These are phyloP conservation scores for Cucurbita maxima DNA, from an alignment of 306 rosid genomes.

Conservation along the genomic window DNA sequence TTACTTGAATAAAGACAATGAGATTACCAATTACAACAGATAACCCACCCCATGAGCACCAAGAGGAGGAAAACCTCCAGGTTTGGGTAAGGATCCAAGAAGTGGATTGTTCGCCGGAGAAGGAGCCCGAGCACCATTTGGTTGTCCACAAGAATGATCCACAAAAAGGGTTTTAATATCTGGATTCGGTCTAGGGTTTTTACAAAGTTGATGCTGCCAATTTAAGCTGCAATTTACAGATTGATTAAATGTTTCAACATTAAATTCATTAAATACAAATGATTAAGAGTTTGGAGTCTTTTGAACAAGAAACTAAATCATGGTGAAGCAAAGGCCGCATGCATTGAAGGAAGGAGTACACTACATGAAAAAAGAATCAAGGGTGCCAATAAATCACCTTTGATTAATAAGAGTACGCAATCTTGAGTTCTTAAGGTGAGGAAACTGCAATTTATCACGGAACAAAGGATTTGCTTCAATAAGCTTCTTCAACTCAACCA, in stretches of 20 bases:
- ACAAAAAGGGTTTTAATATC: slow-evolving; percentile 97
- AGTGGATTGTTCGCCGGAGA: slow-evolving; percentile 89
- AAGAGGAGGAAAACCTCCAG: slow-evolving; percentile 88
- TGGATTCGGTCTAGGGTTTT: slow-evolving; percentile 95
- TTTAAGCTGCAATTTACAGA: slow-evolving; percentile 58
- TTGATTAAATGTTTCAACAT: slow-evolving; percentile 5
- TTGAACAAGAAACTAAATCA: neutral
- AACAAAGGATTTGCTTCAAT: slow-evolving; percentile 93
- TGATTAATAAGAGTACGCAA: slow-evolving; percentile 90
- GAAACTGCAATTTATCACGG: slow-evolving; percentile 94
- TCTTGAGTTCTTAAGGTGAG: slow-evolving; percentile 87
- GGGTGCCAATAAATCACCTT: slow-evolving; percentile 33
- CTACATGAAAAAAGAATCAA: neutral
- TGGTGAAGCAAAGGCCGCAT: neutral
- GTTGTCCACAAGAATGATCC: slow-evolving; percentile 97
- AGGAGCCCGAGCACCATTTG: slow-evolving; percentile 94
- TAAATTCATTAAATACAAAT: neutral
- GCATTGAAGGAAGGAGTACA: neutral
- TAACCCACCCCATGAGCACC: slow-evolving; percentile 91
- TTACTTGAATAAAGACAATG: neutral
- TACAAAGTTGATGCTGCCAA: slow-evolving; percentile 99
- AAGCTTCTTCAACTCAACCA: slow-evolving; percentile 94
- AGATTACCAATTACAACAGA: slow-evolving; percentile 6
- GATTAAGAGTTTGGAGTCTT: neutral
- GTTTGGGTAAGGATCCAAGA: slow-evolving; percentile 76